Percentiles rank a stretch among this genome's conserved stretches.
phyloP scores from a whole-genome alignment of 495 filamentous ascomycete species.

The Aspergillus hancockii region DNA sequence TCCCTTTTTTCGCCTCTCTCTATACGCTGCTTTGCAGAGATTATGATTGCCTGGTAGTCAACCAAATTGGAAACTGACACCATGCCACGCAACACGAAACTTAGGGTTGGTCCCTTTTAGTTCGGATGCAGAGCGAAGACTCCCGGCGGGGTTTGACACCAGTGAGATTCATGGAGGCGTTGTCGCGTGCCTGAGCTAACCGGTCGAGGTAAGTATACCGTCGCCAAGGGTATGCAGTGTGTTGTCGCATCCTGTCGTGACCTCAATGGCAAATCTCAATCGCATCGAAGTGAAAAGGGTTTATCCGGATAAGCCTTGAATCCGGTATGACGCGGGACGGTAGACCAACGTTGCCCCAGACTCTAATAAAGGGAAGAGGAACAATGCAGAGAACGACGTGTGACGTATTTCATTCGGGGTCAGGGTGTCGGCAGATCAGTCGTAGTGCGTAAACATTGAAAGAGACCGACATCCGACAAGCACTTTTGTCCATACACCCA shows the following conservation, averaged over 20 bases:
- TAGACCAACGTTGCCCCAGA: not conserved
- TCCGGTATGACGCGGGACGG: not conserved
- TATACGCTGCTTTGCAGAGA: slow-evolving; percentile 7
- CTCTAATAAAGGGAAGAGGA: not conserved
- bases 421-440: not conserved
- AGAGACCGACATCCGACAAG: no score
- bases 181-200: slow-evolving; percentile 21
- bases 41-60: not conserved
- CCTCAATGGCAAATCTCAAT: not conserved
- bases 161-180: not conserved
- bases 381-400: not conserved
- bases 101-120: slow-evolving; percentile 10
- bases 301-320: not conserved
- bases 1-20: not conserved
- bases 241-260: not conserved
- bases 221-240: not conserved
- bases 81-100: slow-evolving; percentile 4
- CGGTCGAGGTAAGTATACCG: slow-evolving; percentile 1
- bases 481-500: not conserved
- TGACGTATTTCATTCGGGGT: not conserved
- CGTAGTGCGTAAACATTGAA: not conserved
- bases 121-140: slow-evolving; percentile 14
- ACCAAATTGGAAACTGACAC: slow-evolving; percentile 5
- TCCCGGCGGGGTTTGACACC: slow-evolving; percentile 8
- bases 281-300: not conserved